Base-by-base conservation (phyloP, 1,284 basidiomycete genomes). In the Entoloma clypeatum region DNA sequence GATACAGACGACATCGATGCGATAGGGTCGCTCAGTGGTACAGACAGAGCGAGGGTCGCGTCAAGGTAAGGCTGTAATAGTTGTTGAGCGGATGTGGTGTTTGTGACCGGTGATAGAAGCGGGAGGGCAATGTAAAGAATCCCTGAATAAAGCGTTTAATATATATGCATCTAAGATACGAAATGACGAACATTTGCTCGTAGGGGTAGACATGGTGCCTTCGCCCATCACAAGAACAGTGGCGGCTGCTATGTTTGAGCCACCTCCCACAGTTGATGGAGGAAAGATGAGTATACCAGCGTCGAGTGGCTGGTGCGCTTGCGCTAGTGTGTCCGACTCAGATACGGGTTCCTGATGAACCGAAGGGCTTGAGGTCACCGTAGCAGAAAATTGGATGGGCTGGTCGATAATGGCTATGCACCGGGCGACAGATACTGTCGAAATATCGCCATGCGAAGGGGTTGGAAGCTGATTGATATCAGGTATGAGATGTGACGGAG, bases 231-330 rank as follows among this genome's bases (percentile, higher is more conserved):
- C 65, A 36, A 94, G 64, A 0, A 74, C 81, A 35, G 82, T 81
- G 2, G 85, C 89, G 1, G 85, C 72, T 5, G 66, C 62, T 1
- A 61, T 64, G 1, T 57, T 43, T 5, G 77, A 74, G 3, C 75
- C 77, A 16, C 61, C 64, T 0, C 59, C 44, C 2, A 83, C 54
- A 1, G 72, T 74, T 0, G 65, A 68, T 0, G 94, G 92, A 0
- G 93, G 92, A 50, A 96, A 92, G 4, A 96, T 74, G 7, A 94
- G 55, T 3, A 95, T 61, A 1, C 79, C 78, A 7, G 85, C 86
- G 56, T 92, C 89, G 14, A 82, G 62, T n/a, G 51, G 30, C 6
- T 62, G 51, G 17, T 47, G 50, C 4, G 41, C 33, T 4, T 44
- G 48, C 2, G 49, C 40, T 19, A 40, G 16, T 7, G 52, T 47